Conservation (phyloP, 352 stramenopile species). For the Phytophthora parvispora region DNA sequence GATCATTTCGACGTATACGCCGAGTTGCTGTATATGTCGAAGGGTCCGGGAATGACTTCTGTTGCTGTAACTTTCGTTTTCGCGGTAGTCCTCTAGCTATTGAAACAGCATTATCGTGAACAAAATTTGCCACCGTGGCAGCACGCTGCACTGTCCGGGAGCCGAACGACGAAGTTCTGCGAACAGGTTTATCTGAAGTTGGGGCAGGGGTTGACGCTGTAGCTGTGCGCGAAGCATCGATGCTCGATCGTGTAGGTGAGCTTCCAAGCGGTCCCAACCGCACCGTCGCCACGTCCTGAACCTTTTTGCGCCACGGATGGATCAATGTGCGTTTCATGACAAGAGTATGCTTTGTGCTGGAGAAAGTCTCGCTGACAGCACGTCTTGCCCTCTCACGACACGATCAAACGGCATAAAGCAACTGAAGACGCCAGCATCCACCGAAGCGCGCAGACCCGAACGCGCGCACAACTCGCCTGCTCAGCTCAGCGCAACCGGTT, state of each 20-base stretch:
- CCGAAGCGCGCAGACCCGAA: constrained; percentile 15
- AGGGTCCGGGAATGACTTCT: constrained; percentile 30
- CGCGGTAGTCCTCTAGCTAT: constrained; percentile 45
- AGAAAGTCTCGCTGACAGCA: constrained; percentile 15
- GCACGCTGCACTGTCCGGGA: constrained; percentile 21
- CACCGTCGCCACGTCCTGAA: constrained; percentile 33
- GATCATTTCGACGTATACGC: constrained; percentile 30
- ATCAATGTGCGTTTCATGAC: constrained; percentile 50
- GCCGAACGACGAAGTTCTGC: constrained; percentile 24
- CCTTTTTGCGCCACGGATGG: constrained; percentile 37
- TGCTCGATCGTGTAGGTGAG: constrained; percentile 13
- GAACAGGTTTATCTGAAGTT: background rate
- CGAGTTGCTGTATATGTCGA: constrained; percentile 28
- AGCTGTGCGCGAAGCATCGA: constrained; percentile 3
- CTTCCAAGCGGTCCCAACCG: constrained; percentile 12
- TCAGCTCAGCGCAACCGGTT: constrained; percentile 10
- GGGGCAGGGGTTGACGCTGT: constrained; percentile 2
- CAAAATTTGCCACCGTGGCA: constrained; percentile 40
- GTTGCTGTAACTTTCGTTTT: constrained; percentile 48
- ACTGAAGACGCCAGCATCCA: constrained; percentile 35
- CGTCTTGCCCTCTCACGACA: constrained; percentile 25
- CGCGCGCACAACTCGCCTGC: constrained; percentile 2
- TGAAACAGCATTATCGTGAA: constrained; percentile 47
- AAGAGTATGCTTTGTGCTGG: constrained; percentile 8
- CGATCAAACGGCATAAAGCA: constrained; percentile 35